These are phyloP conservation scores for Cercospora sesami DNA, from an alignment of 2,329 filamentous ascomycete genomes.

Conservation along the genomic window DNA sequence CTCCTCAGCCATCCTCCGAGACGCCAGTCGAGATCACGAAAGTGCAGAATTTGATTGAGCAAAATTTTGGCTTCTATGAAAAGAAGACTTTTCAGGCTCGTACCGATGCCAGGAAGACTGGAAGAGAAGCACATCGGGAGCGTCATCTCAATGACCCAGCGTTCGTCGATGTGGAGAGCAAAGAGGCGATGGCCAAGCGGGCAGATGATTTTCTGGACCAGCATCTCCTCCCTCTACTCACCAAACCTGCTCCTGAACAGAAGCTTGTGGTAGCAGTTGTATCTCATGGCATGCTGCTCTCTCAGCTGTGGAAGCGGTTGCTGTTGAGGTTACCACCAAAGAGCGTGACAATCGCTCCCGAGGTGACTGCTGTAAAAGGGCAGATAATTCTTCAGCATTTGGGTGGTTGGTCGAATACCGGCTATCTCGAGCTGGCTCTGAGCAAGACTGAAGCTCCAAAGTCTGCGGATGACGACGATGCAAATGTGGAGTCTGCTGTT, in stretches of 20 bases:
- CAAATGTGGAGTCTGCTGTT: background rate
- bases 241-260: conserved; percentile 30
- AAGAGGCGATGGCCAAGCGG: conserved; percentile 64
- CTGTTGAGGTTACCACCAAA: conserved; percentile 55
- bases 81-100: conserved; percentile 58
- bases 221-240: conserved; percentile 61
- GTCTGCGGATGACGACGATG: background rate
- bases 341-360: conserved; percentile 48
- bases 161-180: conserved; percentile 65
- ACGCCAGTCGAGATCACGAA: conserved; percentile 42
- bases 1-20: conserved; percentile 49
- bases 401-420: conserved; percentile 66
- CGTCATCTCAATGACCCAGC: conserved; percentile 44
- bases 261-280: conserved; percentile 62
- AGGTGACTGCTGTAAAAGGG: conserved; percentile 43
- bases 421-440: conserved; percentile 53
- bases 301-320: conserved; percentile 65
- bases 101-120: conserved; percentile 38
- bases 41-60: conserved; percentile 63
- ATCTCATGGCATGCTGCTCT: conserved; percentile 80
- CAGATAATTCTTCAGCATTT: conserved; percentile 52
- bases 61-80: conserved; percentile 72
- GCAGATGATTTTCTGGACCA: conserved; percentile 65
- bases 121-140: conserved; percentile 44
- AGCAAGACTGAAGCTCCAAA: background rate